phyloP scores from a whole-genome alignment of 805 yeast species.

The Lipomyces orientalis region DNA sequence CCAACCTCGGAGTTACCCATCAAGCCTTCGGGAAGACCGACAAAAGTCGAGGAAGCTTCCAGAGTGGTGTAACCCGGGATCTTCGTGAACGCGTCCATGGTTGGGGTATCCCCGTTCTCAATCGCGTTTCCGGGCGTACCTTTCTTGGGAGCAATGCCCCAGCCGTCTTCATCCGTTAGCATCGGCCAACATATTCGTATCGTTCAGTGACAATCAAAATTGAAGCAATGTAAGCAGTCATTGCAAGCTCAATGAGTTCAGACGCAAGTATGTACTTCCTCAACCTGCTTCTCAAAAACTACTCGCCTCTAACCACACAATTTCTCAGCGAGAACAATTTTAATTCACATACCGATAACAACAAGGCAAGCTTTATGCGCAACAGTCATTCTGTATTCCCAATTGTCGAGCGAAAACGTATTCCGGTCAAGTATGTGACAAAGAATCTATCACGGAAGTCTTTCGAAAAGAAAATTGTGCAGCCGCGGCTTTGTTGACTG shows the following conservation, averaged over 20 bases:
- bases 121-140: constrained; percentile 38
- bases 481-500: background rate
- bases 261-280: background rate
- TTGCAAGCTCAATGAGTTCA: background rate
- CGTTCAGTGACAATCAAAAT: background rate
- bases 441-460: no score
- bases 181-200: background rate
- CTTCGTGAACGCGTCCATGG: constrained; percentile 33
- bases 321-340: background rate
- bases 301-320: background rate
- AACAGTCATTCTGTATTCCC: constrained; percentile 8
- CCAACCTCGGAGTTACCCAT: constrained; percentile 41
- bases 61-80: constrained; percentile 35
- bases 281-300: no score
- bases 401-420: background rate
- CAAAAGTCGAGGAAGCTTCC: constrained; percentile 37
- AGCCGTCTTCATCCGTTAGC: constrained; percentile 30
- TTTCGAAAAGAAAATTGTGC: background rate
- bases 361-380: constrained; percentile 36
- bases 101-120: constrained; percentile 37
- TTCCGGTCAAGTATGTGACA: no score
- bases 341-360: constrained; percentile 34
- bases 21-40: constrained; percentile 40
- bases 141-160: constrained; percentile 33
- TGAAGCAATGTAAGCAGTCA: background rate